Base-by-base conservation (phyloP, 371 early-diverging fungal species). In the Mucor piriformis region DNA sequence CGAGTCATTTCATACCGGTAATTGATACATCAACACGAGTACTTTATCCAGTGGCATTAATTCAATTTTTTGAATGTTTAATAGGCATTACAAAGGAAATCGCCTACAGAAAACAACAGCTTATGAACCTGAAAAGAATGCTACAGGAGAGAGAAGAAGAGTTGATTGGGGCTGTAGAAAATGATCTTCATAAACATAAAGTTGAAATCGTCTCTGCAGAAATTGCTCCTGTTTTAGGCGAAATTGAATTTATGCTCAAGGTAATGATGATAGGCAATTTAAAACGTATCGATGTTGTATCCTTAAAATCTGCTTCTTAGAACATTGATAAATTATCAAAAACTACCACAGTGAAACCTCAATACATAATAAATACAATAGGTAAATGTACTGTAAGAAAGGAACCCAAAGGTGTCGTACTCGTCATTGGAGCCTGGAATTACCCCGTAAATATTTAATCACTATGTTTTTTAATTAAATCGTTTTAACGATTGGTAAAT, bases 361-460 rank as follows among this genome's bases (percentile, higher is more conserved):
- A 73, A 0, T 76, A 69, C 48, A 55, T 40, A 15, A 64, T 77
- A 59, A 73, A 77, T 25, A 54, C 68, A 6, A 33, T 74, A 48
- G 80, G 81, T 54, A 73, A 72, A 37, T 67, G 68, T 23, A 65
- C 65, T 34, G 64, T 89, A 35, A 76, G 83, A 54, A 77, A 81
- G 34, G 89, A 88, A 43, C 93, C 93, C 3, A 79, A 81, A 57
- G 96, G 97, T 18, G 79, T 87, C 0, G 92, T 88, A 24, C 63
- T 90, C 18, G 73, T 90, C 47, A 76, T 90, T 38, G 85, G 88
- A 5, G 76, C 96, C 6, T 95, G 96, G 97, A 96, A 96, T 69
- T 95, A 90, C 66, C 95, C 92, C 27, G 63, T 61, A 33, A 11
- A n/a, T 15, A 27, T 48, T 20, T 38, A 35, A 25, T 1, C 13